Evolutionary conservation across 805 yeast genomes (phyloP).

Genomic region (Grigorovia humatica): DNA sequence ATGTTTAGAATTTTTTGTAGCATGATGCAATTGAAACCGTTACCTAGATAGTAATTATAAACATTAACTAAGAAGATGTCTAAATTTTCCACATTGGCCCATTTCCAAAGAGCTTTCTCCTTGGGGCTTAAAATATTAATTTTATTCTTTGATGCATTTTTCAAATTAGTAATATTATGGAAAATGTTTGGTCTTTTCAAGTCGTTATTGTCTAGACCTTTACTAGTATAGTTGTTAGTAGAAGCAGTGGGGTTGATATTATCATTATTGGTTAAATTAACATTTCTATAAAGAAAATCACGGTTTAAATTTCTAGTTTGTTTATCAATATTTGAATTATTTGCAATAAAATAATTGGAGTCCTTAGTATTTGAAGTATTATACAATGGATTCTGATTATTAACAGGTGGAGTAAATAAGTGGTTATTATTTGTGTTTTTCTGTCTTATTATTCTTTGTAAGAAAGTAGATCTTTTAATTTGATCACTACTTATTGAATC

Average conservation of each 20-base stretch:
- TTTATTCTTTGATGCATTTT: conserved; percentile 18
- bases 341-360: background rate
- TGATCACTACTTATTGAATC: background rate
- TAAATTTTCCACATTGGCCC: conserved; percentile 93
- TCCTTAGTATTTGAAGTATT: background rate
- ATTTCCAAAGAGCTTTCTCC: conserved; percentile 83
- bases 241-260: too few species aligned
- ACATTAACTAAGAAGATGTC: conserved; percentile 79
- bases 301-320: background rate
- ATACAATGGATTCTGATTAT: background rate
- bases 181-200: conserved; percentile 17
- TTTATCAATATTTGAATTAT: background rate
- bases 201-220: too few species aligned
- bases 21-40: conserved; percentile 74
- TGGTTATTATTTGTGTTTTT: background rate
- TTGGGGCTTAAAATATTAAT: conserved; percentile 43
- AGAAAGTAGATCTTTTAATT: background rate
- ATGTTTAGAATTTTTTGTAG: conserved; percentile 57
- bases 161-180: conserved; percentile 17
- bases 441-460: background rate
- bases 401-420: too few species aligned
- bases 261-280: background rate
- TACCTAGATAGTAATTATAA: conserved; percentile 74
- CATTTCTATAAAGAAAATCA: background rate
- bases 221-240: background rate